phyloP scores from a whole-genome alignment of 2,329 filamentous ascomycete species.

The Cladophialophora carrionii region DNA sequence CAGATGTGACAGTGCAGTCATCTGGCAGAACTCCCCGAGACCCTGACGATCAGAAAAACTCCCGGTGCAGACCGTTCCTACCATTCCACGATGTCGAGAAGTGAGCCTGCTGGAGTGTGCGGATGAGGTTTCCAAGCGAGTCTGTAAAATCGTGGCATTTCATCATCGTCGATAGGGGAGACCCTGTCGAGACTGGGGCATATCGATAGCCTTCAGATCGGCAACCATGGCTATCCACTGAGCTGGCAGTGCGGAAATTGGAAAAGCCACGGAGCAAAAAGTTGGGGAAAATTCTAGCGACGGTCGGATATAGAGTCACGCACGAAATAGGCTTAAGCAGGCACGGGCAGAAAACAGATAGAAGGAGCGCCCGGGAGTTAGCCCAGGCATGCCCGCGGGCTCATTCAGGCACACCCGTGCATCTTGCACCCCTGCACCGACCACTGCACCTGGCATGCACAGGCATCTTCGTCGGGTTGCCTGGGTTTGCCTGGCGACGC shows the following conservation, averaged over 20 bases:
- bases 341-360: background rate
- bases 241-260: conserved; percentile 27
- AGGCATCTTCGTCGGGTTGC: background rate
- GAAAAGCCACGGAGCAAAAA: conserved; percentile 18
- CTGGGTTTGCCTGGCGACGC: background rate
- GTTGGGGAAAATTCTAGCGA: conserved; percentile 26
- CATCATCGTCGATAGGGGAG: background rate
- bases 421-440: no score
- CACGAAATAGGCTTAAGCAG: conserved; percentile 6
- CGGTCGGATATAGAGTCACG: background rate
- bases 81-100: background rate
- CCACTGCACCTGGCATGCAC: no score
- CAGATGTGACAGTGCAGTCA: background rate
- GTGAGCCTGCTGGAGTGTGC: background rate
- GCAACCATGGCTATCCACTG: conserved; percentile 15
- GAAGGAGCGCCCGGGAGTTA: background rate
- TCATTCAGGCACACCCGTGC: background rate
- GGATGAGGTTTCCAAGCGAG: background rate
- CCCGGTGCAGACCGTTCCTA: background rate
- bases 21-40: background rate
- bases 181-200: conserved; percentile 1
- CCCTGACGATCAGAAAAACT: background rate
- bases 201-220: conserved; percentile 26
- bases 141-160: background rate
- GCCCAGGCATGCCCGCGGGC: background rate